Evolutionary conservation across 306 rosid species (phyloP).

Genomic region (Dryas alaskensis): DNA sequence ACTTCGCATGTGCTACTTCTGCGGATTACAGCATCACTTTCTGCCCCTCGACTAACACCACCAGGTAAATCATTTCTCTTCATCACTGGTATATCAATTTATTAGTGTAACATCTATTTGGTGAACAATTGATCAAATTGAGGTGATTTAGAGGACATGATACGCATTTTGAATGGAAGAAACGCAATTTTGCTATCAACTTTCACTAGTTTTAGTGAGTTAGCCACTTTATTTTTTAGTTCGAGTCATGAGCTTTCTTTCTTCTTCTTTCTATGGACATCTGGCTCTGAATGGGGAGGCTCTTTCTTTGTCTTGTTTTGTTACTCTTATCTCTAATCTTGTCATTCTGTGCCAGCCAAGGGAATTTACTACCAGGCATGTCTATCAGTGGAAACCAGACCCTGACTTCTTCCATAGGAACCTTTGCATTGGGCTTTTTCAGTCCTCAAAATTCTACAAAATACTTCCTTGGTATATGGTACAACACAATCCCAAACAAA

Average conservation of each 20-base stretch:
- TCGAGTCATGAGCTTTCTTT: neutral
- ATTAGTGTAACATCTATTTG: neutral
- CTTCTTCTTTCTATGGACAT: neutral
- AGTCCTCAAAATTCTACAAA: conserved; percentile 46
- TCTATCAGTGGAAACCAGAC: conserved; percentile 43
- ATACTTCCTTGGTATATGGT: conserved; percentile 48
- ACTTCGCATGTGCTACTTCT: conserved; percentile 56
- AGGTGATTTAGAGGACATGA: neutral
- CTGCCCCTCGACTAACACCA: conserved; percentile 54
- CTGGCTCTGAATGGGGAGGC: neutral
- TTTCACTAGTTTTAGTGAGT: too few species aligned
- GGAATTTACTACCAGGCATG: neutral
- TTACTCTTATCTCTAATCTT: neutral
- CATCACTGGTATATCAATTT: neutral
- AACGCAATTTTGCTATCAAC: neutral
- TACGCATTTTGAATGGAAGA: neutral
- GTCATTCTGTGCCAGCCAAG: neutral
- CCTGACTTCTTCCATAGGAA: conserved; percentile 35
- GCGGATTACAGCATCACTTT: conserved; percentile 65
- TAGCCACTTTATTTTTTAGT: too few species aligned
- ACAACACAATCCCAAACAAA: neutral
- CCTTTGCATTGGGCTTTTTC: conserved; percentile 60
- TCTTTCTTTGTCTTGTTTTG: neutral
- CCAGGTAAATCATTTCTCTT: conserved; percentile 36
- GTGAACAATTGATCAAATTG: neutral